Conservation (phyloP, 768 basidiomycete species). For the Boletus eberwhitei region DNA sequence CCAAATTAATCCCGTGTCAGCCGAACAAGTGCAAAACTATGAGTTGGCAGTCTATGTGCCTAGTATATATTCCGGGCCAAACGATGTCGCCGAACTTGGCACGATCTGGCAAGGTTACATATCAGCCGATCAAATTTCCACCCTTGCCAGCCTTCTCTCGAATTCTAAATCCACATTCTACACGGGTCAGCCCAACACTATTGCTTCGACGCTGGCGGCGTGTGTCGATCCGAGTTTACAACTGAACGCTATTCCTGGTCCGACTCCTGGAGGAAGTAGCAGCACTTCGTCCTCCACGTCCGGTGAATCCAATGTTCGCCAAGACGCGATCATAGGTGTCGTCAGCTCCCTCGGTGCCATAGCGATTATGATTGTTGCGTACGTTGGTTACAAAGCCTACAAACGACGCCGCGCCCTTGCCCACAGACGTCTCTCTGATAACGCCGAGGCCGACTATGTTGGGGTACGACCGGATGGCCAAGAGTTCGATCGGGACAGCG, state of each 20-base stretch:
- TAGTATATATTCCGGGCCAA: conserved; percentile 43
- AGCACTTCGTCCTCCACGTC: conserved; percentile 19
- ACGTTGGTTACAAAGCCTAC: conserved; percentile 67
- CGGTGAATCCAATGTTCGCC: conserved; percentile 42
- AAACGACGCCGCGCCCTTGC: conserved; percentile 65
- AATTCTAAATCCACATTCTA: conserved; percentile 63
- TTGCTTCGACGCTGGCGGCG: conserved; percentile 55
- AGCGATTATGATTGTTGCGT: conserved; percentile 66
- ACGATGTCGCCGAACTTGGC: conserved; percentile 49
- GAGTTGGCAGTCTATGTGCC: conserved; percentile 74
- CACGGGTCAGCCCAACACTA: conserved; percentile 40
- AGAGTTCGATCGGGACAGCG: conserved; percentile 73
- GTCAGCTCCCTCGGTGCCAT: conserved; percentile 79
- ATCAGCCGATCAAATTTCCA: conserved; percentile 48
- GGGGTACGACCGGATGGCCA: conserved; percentile 61
- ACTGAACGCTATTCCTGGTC: conserved; percentile 45
- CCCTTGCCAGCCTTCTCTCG: conserved; percentile 64
- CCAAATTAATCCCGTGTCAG: conserved; percentile 36
- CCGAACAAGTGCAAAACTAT: conserved; percentile 40
- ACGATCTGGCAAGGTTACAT: conserved; percentile 77
- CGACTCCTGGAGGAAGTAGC: conserved; percentile 28
- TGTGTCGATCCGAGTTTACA: conserved; percentile 71
- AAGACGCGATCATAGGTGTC: conserved; percentile 90
- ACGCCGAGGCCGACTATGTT: conserved; percentile 15
- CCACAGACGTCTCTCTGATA: conserved; percentile 71